A percentile compares a stretch with the other conserved stretches of the same genome.
Evolutionary conservation across 768 basidiomycete genomes (phyloP).

Genomic region (Pleurotus giganteus): DNA sequence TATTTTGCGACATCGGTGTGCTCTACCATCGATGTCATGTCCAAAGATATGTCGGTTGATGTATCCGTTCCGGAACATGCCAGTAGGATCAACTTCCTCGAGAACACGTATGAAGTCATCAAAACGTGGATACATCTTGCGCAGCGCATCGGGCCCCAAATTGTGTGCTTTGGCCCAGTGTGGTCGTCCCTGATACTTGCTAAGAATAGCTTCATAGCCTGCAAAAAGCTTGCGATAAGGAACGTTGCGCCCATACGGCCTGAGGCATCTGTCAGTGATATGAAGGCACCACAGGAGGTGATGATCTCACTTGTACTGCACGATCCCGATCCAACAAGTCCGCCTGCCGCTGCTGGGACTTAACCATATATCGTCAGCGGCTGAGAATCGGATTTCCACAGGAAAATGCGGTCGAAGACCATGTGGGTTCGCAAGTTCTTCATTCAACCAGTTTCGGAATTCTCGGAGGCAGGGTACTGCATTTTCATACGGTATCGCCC

Average conservation of each 20-base stretch:
- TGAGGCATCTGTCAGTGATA: constrained; percentile 25
- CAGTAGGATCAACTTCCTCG: constrained; percentile 66
- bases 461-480: constrained; percentile 68
- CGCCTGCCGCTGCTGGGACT: constrained; percentile 78
- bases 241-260: constrained; percentile 82
- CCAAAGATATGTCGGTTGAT: constrained; percentile 86
- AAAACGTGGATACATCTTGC: constrained; percentile 76
- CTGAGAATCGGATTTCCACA: constrained; percentile 88
- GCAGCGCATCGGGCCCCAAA: constrained; percentile 62
- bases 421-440: constrained; percentile 60
- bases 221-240: constrained; percentile 79
- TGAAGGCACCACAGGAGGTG: not conserved
- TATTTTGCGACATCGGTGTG: constrained; percentile 35
- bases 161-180: constrained; percentile 97
- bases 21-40: constrained; percentile 33
- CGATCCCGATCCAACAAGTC: constrained; percentile 95
- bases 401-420: constrained; percentile 91
- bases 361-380: constrained; percentile 90
- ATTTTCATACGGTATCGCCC: constrained; percentile 79
- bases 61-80: constrained; percentile 86
- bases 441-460: constrained; percentile 67
- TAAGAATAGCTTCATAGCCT: constrained; percentile 71
- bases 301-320: constrained; percentile 85
- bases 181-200: constrained; percentile 73
- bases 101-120: constrained; percentile 72